Conservation (phyloP, 2,329 filamentous ascomycete genomes). For the Fulvia fulva region DNA sequence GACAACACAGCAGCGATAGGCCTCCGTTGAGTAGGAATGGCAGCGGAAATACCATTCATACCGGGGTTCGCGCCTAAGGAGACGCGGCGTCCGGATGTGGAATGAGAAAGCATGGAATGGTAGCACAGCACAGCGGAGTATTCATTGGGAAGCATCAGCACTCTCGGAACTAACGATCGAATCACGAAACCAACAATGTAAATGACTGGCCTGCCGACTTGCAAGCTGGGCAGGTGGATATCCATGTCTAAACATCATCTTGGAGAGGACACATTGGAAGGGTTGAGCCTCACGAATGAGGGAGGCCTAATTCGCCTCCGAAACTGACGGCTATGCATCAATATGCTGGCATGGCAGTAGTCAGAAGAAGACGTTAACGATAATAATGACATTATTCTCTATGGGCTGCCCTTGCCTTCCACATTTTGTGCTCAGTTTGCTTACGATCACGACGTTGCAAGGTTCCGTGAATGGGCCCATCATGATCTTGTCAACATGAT, state of each 20-base stretch:
- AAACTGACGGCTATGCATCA: background rate
- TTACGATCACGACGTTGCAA: background rate
- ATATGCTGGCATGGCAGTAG: background rate
- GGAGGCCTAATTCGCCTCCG: background rate
- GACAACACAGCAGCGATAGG: constrained; percentile 14
- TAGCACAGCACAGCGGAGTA: constrained; percentile 8
- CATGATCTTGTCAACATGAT: background rate
- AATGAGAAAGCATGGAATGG: constrained; percentile 8
- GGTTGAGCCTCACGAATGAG: background rate
- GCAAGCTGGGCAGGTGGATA: background rate
- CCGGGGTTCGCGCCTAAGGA: constrained; percentile 8
- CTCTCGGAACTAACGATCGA: background rate
- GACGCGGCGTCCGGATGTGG: background rate
- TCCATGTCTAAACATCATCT: background rate
- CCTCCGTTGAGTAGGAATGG: constrained; percentile 16
- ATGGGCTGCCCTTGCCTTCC: background rate
- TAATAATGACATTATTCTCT: constrained; percentile 8
- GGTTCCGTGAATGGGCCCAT: background rate
- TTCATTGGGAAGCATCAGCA: background rate
- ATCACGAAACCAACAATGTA: background rate
- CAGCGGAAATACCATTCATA: constrained; percentile 6
- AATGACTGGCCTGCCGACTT: background rate
- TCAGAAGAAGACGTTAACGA: constrained; percentile 15
- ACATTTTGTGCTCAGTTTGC: background rate
- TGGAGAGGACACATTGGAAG: background rate